Percentiles rank a stretch among this genome's conserved stretches.
phyloP scores from a whole-genome alignment of 805 yeast species.

The Millerozyma acaciae region DNA sequence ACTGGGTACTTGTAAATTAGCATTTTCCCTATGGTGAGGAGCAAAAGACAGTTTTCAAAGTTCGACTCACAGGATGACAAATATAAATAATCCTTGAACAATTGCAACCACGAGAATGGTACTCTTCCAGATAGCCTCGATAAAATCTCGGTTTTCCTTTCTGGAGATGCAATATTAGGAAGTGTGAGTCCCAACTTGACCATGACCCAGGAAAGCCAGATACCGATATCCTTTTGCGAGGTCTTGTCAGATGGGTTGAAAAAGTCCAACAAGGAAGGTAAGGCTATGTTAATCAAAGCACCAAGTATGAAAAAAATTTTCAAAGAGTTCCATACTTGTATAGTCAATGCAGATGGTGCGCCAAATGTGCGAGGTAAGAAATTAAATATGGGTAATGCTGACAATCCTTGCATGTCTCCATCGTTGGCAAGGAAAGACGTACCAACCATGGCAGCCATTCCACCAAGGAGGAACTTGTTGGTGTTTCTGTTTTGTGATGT shows the following conservation, averaged over 20 bases:
- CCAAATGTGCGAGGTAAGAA: slow-evolving; percentile 18
- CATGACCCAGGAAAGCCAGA: slow-evolving; percentile 21
- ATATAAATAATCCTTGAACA: slow-evolving; percentile 24
- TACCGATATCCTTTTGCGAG: not conserved
- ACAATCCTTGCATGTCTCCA: slow-evolving; percentile 42
- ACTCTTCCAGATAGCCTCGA: slow-evolving; percentile 14
- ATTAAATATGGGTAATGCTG: slow-evolving; percentile 39
- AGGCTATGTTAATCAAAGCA: slow-evolving; percentile 13
- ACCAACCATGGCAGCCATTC: slow-evolving; percentile 62
- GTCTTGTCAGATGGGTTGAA: not conserved
- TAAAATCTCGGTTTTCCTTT: slow-evolving; percentile 13
- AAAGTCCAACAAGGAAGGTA: slow-evolving; percentile 11
- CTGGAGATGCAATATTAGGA: slow-evolving; percentile 18
- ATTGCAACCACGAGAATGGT: slow-evolving; percentile 9
- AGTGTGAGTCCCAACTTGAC: slow-evolving; percentile 25
- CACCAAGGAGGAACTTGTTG: slow-evolving; percentile 56
- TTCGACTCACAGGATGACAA: slow-evolving; percentile 25
- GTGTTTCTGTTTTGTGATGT: slow-evolving; percentile 5
- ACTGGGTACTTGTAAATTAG: slow-evolving; percentile 19
- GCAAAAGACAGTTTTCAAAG: slow-evolving; percentile 33
- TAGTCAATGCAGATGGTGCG: slow-evolving; percentile 19
- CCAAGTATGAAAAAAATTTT: slow-evolving; percentile 21
- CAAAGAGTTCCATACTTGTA: slow-evolving; percentile 18
- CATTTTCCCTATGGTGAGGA: slow-evolving; percentile 25
- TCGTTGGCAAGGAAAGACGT: slow-evolving; percentile 54